These are phyloP conservation scores for Ormosia semicastrata DNA, from an alignment of 306 rosid genomes.

Conservation along the genomic window DNA sequence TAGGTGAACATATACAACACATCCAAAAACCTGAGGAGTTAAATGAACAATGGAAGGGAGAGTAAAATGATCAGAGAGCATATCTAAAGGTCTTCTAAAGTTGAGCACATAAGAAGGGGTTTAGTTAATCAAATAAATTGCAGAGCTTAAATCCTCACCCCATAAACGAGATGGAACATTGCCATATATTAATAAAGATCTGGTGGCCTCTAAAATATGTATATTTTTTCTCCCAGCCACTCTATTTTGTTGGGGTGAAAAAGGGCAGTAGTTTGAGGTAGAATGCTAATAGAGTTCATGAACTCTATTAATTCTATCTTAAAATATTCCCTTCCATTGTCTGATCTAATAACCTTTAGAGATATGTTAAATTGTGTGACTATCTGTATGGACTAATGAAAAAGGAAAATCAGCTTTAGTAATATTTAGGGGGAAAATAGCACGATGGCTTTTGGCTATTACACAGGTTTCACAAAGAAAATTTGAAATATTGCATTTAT, in stretches of 20 bases:
- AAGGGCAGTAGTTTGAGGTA: not conserved
- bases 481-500: not conserved
- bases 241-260: no score
- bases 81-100: conserved; percentile 2
- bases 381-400: not conserved
- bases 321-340: not conserved
- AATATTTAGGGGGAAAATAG: not conserved
- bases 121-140: not conserved
- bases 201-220: no score
- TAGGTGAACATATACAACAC: conserved; percentile 1
- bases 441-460: not conserved
- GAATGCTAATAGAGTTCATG: not conserved
- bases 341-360: not conserved
- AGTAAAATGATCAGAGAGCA: not conserved
- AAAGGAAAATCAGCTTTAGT: not conserved
- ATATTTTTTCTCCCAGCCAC: no score
- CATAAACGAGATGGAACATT: no score
- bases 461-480: conserved; percentile 12
- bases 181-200: no score
- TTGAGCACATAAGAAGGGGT: not conserved
- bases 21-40: not conserved
- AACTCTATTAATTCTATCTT: not conserved
- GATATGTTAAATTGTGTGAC: not conserved
- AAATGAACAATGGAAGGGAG: not conserved
- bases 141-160: not conserved